Base-by-base conservation (phyloP, 768 basidiomycete species). In the Tricholoma saponaceum region DNA sequence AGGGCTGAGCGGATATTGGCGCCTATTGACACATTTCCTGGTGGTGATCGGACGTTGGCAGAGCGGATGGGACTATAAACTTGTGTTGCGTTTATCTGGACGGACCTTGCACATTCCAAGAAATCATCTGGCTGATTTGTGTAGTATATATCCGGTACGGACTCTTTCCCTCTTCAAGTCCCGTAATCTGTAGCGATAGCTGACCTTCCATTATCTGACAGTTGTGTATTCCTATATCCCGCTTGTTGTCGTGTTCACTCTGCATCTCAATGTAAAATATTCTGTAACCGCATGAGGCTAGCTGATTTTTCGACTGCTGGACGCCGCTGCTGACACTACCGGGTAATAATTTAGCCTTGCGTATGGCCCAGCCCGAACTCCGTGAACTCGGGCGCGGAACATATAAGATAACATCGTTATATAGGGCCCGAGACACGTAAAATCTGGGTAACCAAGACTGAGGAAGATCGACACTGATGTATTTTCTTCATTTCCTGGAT, bases 41-140 rank as follows among this genome's bases (percentile, higher is more conserved):
- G 75, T 60, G 76, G 76, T 46, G 86, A 89, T 77, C 89, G 90
- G 82, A 89, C 90, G 78, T 84, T 92, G 77, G 87, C 86, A 70
- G 89, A 92, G 72, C 77, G 90, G 67, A 82, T 92, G 86, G 90
- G 90, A 70, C 79, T 90, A 43, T 89, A 73, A 80, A 64, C 18
- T 58, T 30, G 28, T 53, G 25, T 58, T 56, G 28, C 20, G 44
- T 54, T 28, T 54, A 49, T 56, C 58, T 52, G 56, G 61, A 46
- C 44, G 57, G 60, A 55, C 55, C 51, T 54, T 57, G 56, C 58
- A 55, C 59, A 59, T 55, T 53, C 60, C 56, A 60, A 56, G 52
- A 54, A 41, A 37, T 25, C 23, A 46, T 23, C 51, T 44, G 49
- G 61, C 47, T 62, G 55, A 58, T 46, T 62, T 51, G 55, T 64